phyloP scores from a whole-genome alignment of 306 rosid species.

The Cucumis cinereus region DNA sequence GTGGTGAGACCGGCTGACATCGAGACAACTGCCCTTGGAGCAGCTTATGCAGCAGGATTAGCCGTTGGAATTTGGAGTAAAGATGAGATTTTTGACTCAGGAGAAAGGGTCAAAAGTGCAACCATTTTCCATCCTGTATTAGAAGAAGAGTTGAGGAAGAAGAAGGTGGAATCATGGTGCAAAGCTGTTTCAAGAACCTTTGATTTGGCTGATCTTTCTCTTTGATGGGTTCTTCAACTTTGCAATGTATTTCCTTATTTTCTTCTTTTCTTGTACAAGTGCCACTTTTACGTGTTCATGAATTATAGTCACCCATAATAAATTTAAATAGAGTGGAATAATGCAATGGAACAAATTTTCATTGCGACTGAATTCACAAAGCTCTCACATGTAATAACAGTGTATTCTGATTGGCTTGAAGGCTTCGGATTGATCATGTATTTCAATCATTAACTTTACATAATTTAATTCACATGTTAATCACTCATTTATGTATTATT shows the following conservation, averaged over 20 bases:
- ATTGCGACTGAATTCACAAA: background rate
- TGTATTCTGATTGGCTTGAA: background rate
- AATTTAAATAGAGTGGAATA: background rate
- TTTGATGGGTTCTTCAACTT: conserved; percentile 15
- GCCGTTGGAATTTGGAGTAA: conserved; percentile 75
- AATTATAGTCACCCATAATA: background rate
- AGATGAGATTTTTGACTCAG: conserved; percentile 32
- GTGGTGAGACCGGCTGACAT: conserved; percentile 77
- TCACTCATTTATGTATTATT: background rate
- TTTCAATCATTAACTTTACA: background rate
- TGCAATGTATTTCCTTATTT: background rate
- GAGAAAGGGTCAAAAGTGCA: conserved; percentile 27
- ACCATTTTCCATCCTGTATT: conserved; percentile 34
- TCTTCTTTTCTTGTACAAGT: background rate
- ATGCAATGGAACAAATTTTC: background rate
- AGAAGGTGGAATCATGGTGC: conserved; percentile 64
- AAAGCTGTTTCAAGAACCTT: conserved; percentile 78
- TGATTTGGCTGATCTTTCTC: conserved; percentile 71
- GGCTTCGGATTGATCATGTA: background rate
- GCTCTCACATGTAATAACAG: background rate
- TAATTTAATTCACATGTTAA: background rate
- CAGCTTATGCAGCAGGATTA: conserved; percentile 94
- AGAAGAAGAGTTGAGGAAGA: conserved; percentile 41
- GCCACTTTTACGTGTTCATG: background rate
- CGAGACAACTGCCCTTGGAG: conserved; percentile 94